phyloP scores from a whole-genome alignment of 2,329 filamentous ascomycete genomes.

The Phyllosticta capitalensis region DNA sequence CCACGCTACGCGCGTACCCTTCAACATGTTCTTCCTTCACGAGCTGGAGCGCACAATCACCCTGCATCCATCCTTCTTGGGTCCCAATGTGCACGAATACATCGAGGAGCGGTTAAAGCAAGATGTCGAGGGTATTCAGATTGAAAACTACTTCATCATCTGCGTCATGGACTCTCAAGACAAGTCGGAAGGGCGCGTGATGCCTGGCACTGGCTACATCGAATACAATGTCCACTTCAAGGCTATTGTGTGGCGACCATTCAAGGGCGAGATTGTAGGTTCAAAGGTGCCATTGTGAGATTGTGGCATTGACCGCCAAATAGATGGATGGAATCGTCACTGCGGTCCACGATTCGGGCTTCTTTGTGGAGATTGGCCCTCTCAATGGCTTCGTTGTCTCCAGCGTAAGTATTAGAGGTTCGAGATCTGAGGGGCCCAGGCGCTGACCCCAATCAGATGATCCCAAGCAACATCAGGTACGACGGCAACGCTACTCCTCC shows the following conservation, averaged over 20 bases:
- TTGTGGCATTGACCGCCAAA: constrained; percentile 16
- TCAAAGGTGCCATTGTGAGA: background rate
- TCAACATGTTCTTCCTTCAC: constrained; percentile 92
- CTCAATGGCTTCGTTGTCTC: constrained; percentile 71
- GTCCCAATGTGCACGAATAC: constrained; percentile 83
- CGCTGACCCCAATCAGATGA: constrained; percentile 51
- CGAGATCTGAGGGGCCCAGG: background rate
- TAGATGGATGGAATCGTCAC: constrained; percentile 91
- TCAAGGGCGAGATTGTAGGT: constrained; percentile 93
- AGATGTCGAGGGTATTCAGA: constrained; percentile 92
- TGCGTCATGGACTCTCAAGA: constrained; percentile 96
- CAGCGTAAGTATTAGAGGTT: constrained; percentile 50
- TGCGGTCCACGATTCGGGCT: constrained; percentile 83
- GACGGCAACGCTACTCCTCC: constrained; percentile 94
- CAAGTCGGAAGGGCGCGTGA: constrained; percentile 84
- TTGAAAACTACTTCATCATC: constrained; percentile 94
- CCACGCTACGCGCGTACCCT: constrained; percentile 8
- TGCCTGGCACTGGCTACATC: constrained; percentile 82
- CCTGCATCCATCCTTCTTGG: constrained; percentile 94
- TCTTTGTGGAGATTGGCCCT: constrained; percentile 77
- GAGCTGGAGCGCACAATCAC: constrained; percentile 92
- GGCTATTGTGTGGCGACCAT: constrained; percentile 94
- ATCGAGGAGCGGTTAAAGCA: constrained; percentile 82
- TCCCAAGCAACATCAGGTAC: constrained; percentile 85
- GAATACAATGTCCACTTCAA: constrained; percentile 94